Conservation (phyloP, 345 rosid genomes). For the Luvunga scandens region DNA sequence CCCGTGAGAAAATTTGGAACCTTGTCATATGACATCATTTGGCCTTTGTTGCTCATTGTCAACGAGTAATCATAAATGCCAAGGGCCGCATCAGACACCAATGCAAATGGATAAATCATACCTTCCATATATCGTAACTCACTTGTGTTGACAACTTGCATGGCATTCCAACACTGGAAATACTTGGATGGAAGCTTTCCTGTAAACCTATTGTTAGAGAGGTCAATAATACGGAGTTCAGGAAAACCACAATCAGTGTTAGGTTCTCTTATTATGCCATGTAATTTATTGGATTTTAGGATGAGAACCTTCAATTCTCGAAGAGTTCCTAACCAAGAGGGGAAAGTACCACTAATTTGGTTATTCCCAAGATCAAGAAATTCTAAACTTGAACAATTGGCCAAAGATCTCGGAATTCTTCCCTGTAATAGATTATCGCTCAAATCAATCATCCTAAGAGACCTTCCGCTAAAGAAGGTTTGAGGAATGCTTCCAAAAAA, state of each 20-base stretch:
- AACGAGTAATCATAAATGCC: not conserved
- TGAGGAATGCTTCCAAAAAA: constrained; percentile 8
- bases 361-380: not conserved
- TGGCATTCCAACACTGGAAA: constrained; percentile 9
- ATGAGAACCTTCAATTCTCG: not conserved
- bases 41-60: not conserved
- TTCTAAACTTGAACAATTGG: not conserved
- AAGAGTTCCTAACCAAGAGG: not conserved
- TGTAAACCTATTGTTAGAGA: constrained; percentile 5
- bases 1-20: not conserved
- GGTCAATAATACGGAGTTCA: constrained; percentile 13
- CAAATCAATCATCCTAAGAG: not conserved
- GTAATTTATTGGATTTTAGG: not conserved
- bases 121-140: not conserved
- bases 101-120: too few species aligned
- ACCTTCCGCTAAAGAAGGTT: not conserved
- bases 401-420: not conserved
- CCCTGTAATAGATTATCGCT: not conserved
- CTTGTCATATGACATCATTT: not conserved
- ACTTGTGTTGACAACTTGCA: not conserved
- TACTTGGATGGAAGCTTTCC: constrained; percentile 6
- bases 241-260: not conserved
- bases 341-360: not conserved
- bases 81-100: too few species aligned
- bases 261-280: not conserved